phyloP scores from a whole-genome alignment of 495 filamentous ascomycete genomes.

The Lasiosphaeris hirsuta region DNA sequence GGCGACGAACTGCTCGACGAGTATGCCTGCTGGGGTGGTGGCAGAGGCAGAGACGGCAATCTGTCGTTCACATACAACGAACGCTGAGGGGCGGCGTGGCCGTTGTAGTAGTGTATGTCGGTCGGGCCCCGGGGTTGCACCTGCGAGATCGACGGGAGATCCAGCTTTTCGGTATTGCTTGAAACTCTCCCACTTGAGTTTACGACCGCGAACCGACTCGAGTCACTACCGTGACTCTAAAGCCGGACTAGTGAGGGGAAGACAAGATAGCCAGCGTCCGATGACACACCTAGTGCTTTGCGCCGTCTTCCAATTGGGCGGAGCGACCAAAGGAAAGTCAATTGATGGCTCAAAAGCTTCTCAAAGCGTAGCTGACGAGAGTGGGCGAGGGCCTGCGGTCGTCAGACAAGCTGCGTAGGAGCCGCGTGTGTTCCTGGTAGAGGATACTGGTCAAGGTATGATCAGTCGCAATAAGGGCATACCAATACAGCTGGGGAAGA shows the following conservation, averaged over 20 bases:
- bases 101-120: conserved; percentile 74
- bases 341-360: background rate
- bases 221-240: conserved; percentile 5
- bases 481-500: background rate
- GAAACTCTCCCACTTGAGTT: conserved; percentile 8
- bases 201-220: conserved; percentile 6
- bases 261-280: background rate
- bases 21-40: conserved; percentile 58
- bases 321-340: background rate
- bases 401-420: too few relatives aligned
- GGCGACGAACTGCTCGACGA: conserved; percentile 66
- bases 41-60: conserved; percentile 71
- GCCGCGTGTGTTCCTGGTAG: too few relatives aligned
- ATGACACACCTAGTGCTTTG: conserved; percentile 1
- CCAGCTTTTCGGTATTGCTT: conserved; percentile 88
- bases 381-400: too few relatives aligned
- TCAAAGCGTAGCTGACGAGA: too few relatives aligned
- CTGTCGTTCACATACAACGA: conserved; percentile 68
- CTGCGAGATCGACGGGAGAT: conserved; percentile 91
- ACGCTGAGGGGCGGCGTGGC: conserved; percentile 64
- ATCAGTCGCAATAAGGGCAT: conserved; percentile 1
- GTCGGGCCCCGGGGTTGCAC: conserved; percentile 83
- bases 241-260: conserved; percentile 1
- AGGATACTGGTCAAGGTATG: background rate
- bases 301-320: background rate